Evolutionary conservation across 139 green algal genomes (phyloP).

Genomic region (Pseudopediastrum boryanum): DNA sequence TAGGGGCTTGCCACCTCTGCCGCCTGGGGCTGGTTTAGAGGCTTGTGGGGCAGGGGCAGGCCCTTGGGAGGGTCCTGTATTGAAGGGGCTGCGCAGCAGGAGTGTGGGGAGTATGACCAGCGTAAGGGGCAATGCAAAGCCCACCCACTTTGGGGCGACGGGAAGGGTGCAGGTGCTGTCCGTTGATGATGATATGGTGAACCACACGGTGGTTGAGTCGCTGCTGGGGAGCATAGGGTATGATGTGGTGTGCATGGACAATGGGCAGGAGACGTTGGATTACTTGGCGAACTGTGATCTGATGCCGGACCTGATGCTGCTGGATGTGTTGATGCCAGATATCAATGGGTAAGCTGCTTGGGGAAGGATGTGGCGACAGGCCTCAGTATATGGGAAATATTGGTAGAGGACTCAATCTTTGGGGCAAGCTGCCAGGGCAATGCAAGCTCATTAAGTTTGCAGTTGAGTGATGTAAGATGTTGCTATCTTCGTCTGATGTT

Average conservation of each 20-base stretch:
- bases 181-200: conserved; percentile 57
- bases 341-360: conserved; percentile 39
- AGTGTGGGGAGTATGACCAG: no score
- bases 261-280: conserved; percentile 39
- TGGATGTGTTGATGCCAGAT: conserved; percentile 55
- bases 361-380: background rate
- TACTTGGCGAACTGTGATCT: conserved; percentile 33
- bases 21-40: no score
- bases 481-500: no score
- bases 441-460: no score
- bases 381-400: no score
- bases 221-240: conserved; percentile 48
- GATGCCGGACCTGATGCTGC: conserved; percentile 60
- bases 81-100: no score
- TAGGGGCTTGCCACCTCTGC: no score
- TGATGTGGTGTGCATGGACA: conserved; percentile 34
- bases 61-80: no score
- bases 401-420: no score
- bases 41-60: no score
- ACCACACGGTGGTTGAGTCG: conserved; percentile 51
- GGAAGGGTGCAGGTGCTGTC: conserved; percentile 43
- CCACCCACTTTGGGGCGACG: conserved; percentile 27
- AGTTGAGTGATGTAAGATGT: no score
- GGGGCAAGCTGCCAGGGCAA: no score
- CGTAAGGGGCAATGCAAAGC: background rate